Base-by-base conservation (phyloP, 2,329 filamentous ascomycete species). In the Sarocladium oryzae region DNA sequence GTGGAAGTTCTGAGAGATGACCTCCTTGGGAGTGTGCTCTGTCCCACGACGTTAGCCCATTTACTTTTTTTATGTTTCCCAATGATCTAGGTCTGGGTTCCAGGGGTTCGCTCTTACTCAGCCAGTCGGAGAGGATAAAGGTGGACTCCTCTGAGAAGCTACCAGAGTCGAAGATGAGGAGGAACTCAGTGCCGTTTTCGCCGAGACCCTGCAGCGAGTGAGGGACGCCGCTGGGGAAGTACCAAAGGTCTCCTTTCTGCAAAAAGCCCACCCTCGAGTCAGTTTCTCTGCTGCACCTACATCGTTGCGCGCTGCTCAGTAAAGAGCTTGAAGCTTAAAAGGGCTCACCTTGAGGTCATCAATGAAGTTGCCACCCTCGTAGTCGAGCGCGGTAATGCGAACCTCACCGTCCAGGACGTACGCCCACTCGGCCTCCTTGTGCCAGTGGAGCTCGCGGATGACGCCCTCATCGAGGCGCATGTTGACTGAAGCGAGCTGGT, bases 361-460 rank as follows among this genome's bases (percentile, higher is more conserved):
- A 54, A 90, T 79, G 63, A 89, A 90, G 55, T 81, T 87, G 54
- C 86, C 81, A 9, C 87, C 87, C 55, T 91, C 84, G 37, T 84
- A 81, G 66, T 89, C 85, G 16, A 90, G 75, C 1, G 82, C 86
- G 0, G 85, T 88, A 49, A 90, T 78, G 50, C 86, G 81, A 18
- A 87, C 84, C 53, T 77, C 75, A 49, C 86, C 86, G 52, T 85
- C 79, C 1, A 89, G 76, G 2, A 89, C 82, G 55, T 86, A 89
- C 0, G 84, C 84, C 86, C 86, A 89, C 61, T 90, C 86, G 33
- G 84, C 85, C 63, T 88, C 84, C 58, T 86, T 88, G 71, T 90
- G 86, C 86, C 86, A 90, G 62, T 90, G 86, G 8, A 90, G 73
- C 64, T 90, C 86, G 24, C 86, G 83, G 58, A 88, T 88, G 28